Evolutionary conservation across 495 filamentous ascomycete species (phyloP), one percentile per base, ranked within the genome.

Genomic region (Cudoniella acicularis): DNA sequence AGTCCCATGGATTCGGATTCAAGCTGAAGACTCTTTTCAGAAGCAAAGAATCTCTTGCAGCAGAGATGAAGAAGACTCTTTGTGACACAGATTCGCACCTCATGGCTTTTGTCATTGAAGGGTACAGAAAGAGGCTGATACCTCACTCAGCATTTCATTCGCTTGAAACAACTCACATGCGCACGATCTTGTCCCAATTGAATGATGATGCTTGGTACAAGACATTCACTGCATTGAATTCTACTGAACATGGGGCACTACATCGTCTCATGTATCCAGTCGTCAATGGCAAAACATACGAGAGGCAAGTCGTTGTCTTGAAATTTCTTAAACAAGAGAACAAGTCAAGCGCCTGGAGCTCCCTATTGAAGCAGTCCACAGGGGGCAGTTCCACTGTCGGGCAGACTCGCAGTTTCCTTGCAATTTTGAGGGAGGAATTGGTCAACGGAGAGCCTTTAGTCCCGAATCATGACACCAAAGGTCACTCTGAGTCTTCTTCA

Each of bases 91-190:
- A 65, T 4, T 65, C 63, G 11, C 27, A 51, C 2, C 55, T 65
- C 24, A 40, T 51, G 11, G 63, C 63, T 1, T 61, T 20, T 11
- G 54, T 65, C n/a, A 54, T 65, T 23, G 58, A 56, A 8, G 45
- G 25, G 2, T 9, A 36, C 16, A 42, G 45, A 17, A 1, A 51
- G 8, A 36, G 54, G 10, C 26, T 13, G 2, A 47, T 65, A 3
- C 63, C 63, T 10, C 63, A 65, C 25, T 65, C 63, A 2, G 53
- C 63, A 24, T 65, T 65, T 42, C 63, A 65, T 24, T 57, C 58
- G 23, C 54, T 80, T 24, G 76, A 86, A 60, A 68, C 72, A 45
- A 81, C 83, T 75, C 66, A 79, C 72, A 69, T 82, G 72, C 64
- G 79, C 69, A 51, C 77, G 70, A 64, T 79, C 78, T 55, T 81